A percentile compares a stretch with the other conserved stretches of the same genome.
Conservation (phyloP, 768 basidiomycete genomes). For the Suillus decipiens region DNA sequence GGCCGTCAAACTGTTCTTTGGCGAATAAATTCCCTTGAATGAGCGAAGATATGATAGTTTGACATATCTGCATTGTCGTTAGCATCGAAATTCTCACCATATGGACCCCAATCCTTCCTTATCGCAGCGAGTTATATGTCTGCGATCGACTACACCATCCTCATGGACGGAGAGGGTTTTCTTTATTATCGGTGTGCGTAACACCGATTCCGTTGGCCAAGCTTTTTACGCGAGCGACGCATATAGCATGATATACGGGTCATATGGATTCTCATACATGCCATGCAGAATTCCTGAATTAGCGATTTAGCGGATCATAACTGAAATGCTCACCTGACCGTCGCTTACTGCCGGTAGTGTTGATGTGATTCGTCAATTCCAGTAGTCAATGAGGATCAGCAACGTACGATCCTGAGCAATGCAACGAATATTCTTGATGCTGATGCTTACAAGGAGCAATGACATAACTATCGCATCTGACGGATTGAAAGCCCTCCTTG, state of each 20-base stretch:
- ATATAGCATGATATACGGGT: neutral
- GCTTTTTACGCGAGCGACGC: neutral
- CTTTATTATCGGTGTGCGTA: slow-evolving; percentile 24
- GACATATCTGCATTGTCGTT: slow-evolving; percentile 13
- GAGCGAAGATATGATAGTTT: slow-evolving; percentile 10
- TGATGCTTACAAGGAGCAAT: neutral
- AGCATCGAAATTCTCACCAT: neutral
- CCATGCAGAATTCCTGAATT: neutral
- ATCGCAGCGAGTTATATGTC: slow-evolving; percentile 11
- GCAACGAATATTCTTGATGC: neutral
- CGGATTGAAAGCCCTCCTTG: slow-evolving; percentile 22
- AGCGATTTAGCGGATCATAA: neutral
- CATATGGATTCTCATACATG: neutral
- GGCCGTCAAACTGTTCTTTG: slow-evolving; percentile 19
- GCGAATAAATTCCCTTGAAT: slow-evolving; percentile 28
- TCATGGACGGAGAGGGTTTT: slow-evolving; percentile 23
- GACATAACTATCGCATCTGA: neutral
- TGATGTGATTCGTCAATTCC: slow-evolving; percentile 6
- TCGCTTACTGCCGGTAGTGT: neutral
- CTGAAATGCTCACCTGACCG: neutral
- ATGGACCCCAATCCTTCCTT: slow-evolving; percentile 10
- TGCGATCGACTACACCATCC: slow-evolving; percentile 26
- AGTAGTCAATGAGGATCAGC: neutral
- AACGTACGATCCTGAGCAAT: neutral
- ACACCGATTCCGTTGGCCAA: neutral